Percentiles rank a stretch among this genome's conserved stretches.
Conservation (phyloP, 768 basidiomycete genomes). For the Fomitopsis serialis region DNA sequence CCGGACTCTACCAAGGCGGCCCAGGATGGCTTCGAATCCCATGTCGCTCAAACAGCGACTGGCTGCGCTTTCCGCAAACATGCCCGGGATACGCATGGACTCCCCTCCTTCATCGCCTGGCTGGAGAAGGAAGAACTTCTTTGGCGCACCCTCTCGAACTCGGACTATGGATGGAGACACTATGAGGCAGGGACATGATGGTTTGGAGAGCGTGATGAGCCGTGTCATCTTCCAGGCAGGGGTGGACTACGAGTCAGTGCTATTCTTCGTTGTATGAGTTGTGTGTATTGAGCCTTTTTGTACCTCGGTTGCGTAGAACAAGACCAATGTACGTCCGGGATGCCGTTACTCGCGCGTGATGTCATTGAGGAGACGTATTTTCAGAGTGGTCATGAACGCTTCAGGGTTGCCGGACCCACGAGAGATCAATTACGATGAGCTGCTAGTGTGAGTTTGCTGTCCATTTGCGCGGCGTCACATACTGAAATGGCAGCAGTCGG, state of each 20-base stretch:
- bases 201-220: slow-evolving; percentile 59
- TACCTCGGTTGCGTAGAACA: slow-evolving; percentile 44
- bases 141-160: slow-evolving; percentile 50
- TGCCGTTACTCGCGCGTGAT: slow-evolving; percentile 1
- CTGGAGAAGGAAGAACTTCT: slow-evolving; percentile 30
- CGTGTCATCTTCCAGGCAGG: slow-evolving; percentile 85
- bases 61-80: slow-evolving; percentile 53
- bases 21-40: slow-evolving; percentile 13
- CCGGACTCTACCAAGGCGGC: not conserved
- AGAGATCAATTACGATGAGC: slow-evolving; percentile 69
- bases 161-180: slow-evolving; percentile 24
- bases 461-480: slow-evolving; percentile 7
- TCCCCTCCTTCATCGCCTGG: slow-evolving; percentile 22
- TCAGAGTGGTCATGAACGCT: slow-evolving; percentile 78
- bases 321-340: slow-evolving; percentile 67
- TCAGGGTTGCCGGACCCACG: slow-evolving; percentile 79
- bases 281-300: slow-evolving; percentile 7
- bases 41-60: slow-evolving; percentile 62
- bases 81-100: slow-evolving; percentile 17
- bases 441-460: slow-evolving; percentile 54
- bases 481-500: slow-evolving; percentile 38
- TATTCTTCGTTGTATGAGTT: slow-evolving; percentile 1
- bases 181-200: slow-evolving; percentile 28
- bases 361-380: not conserved
- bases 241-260: slow-evolving; percentile 79